Evolutionary conservation across 345 rosid genomes (phyloP).

Genomic region (Lepidium africanum): DNA sequence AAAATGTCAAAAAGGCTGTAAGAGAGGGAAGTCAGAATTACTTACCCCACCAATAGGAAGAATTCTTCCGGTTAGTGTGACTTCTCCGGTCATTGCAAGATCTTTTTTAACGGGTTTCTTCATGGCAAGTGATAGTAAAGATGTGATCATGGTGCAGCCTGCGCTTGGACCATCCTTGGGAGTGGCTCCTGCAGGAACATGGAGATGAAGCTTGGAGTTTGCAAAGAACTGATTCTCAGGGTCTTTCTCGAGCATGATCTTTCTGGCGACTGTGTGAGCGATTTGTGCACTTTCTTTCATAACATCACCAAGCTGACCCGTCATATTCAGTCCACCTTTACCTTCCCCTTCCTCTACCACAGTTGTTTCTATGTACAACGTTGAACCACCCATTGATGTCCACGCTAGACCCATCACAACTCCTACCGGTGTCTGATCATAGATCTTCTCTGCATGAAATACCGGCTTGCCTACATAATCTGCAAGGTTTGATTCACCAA

Average conservation of each 20-base stretch:
- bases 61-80: conserved; percentile 78
- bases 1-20: background rate
- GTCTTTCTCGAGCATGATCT: conserved; percentile 61
- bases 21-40: background rate
- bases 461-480: conserved; percentile 94
- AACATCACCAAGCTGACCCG: conserved; percentile 97
- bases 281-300: conserved; percentile 99
- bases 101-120: conserved; percentile 65
- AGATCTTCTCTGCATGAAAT: conserved; percentile 92
- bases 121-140: conserved; percentile 86
- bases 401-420: conserved; percentile 99
- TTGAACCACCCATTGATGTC: conserved; percentile 99
- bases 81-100: conserved; percentile 98
- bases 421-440: conserved; percentile 81
- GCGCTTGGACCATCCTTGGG: conserved; percentile 99
- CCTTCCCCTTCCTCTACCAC: conserved; percentile 84
- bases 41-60: conserved; percentile 99
- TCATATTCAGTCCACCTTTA: conserved; percentile 69
- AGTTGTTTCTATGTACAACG: conserved; percentile 88
- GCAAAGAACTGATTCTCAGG: conserved; percentile 70
- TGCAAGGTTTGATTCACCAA: conserved; percentile 55
- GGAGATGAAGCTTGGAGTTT: conserved; percentile 87
- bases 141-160: conserved; percentile 98
- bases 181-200: conserved; percentile 98
- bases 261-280: conserved; percentile 83